These are phyloP conservation scores for Exophiala phaeomuriformis DNA, from an alignment of 2,329 filamentous ascomycete species.

Conservation along the genomic window DNA sequence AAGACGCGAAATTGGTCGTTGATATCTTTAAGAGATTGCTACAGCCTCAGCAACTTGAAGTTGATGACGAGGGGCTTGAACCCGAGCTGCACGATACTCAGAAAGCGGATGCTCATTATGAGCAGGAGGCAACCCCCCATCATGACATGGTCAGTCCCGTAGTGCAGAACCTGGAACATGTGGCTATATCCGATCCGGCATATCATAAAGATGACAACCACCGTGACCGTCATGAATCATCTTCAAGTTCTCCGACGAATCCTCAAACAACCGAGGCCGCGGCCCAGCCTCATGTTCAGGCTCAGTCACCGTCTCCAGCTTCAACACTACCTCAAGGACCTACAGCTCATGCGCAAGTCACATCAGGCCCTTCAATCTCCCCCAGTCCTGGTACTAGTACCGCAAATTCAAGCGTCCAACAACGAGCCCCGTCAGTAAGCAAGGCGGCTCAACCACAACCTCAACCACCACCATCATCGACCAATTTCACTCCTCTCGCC, in stretches of 20 bases:
- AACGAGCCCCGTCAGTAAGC: not conserved
- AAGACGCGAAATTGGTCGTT: conserved; percentile 51
- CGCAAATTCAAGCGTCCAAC: conserved; percentile 1
- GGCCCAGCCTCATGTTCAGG: not conserved
- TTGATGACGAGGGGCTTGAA: conserved; percentile 42
- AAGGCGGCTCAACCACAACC: not conserved
- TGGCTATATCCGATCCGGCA: conserved; percentile 50
- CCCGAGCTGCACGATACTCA: too few relatives aligned
- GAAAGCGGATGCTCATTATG: too few relatives aligned
- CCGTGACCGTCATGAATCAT: conserved; percentile 29
- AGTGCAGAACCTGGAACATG: conserved; percentile 56
- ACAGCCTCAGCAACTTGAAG: conserved; percentile 39
- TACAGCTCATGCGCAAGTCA: conserved; percentile 2
- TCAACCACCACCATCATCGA: not conserved
- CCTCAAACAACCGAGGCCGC: conserved; percentile 3
- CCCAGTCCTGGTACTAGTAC: not conserved
- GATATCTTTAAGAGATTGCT: conserved; percentile 38
- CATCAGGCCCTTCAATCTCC: conserved; percentile 10
- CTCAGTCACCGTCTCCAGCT: conserved; percentile 24
- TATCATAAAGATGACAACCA: conserved; percentile 37
- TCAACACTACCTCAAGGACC: conserved; percentile 8
- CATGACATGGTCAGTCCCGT: conserved; percentile 46
- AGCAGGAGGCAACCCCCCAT: conserved; percentile 18
- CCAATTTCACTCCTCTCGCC: conserved; percentile 45
- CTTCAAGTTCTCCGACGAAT: conserved; percentile 24